phyloP scores from a whole-genome alignment of 2,329 filamentous ascomycete genomes.

The Trichoderma sp. region DNA sequence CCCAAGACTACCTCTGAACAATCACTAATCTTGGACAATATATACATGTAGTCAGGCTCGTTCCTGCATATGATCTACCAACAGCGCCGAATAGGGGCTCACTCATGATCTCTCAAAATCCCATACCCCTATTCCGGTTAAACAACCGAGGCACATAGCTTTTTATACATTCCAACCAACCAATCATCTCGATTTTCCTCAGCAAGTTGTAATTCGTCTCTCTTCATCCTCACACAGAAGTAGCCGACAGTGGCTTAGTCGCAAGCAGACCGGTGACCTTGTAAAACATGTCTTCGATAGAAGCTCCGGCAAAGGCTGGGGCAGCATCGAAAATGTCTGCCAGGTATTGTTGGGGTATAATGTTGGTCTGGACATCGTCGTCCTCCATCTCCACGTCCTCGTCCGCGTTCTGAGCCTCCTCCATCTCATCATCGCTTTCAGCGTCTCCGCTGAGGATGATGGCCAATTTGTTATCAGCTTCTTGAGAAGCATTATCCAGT shows the following conservation, averaged over 20 bases:
- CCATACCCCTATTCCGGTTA: background rate
- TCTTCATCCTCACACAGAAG: conserved; percentile 20
- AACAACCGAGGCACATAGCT: background rate
- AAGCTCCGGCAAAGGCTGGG: conserved; percentile 65
- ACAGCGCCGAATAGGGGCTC: background rate
- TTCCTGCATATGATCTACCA: conserved; percentile 9
- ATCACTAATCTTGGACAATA: background rate
- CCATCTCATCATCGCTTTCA: conserved; percentile 42
- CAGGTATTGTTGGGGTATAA: conserved; percentile 66
- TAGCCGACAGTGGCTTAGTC: conserved; percentile 46
- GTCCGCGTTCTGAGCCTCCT: conserved; percentile 33
- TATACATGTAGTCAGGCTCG: conserved; percentile 3
- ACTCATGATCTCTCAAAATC: background rate
- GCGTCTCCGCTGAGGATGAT: conserved; percentile 39
- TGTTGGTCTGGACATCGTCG: conserved; percentile 51
- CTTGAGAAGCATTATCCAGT: conserved; percentile 40
- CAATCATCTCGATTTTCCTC: background rate
- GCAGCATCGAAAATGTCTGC: conserved; percentile 67
- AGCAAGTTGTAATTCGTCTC: background rate
- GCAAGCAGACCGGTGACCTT: conserved; percentile 62
- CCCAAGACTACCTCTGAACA: background rate
- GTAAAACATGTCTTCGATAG: conserved; percentile 73
- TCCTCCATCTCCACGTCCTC: conserved; percentile 47
- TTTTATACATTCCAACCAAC: background rate
- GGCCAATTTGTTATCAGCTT: conserved; percentile 27